These are phyloP conservation scores for Cudoniella acicularis DNA, from an alignment of 495 filamentous ascomycete species.

Conservation along the genomic window DNA sequence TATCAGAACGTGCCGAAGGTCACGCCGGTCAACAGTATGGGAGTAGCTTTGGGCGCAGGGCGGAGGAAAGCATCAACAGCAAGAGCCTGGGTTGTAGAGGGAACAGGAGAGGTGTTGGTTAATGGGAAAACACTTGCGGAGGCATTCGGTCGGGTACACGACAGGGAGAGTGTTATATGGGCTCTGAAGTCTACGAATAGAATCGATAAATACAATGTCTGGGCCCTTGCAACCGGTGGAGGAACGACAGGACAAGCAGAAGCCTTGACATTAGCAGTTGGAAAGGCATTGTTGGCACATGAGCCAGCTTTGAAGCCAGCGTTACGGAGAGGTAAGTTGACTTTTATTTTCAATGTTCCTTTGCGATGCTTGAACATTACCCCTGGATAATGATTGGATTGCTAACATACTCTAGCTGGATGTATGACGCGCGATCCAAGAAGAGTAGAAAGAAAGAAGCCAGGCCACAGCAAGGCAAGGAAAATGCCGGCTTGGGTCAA, in stretches of 20 bases:
- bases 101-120: slow-evolving; percentile 80
- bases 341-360: slow-evolving; percentile 7
- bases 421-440: slow-evolving; percentile 88
- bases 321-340: slow-evolving; percentile 76
- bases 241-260: slow-evolving; percentile 95
- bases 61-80: slow-evolving; percentile 83
- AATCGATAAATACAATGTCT: slow-evolving; percentile 96
- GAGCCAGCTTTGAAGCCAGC: slow-evolving; percentile 87
- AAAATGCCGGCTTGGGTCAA: slow-evolving; percentile 99
- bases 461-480: slow-evolving; percentile 88
- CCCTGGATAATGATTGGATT: too few relatives aligned
- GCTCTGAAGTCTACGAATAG: slow-evolving; percentile 76
- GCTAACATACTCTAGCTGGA: slow-evolving; percentile 76
- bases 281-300: slow-evolving; percentile 81
- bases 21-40: slow-evolving; percentile 62
- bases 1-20: slow-evolving; percentile 56
- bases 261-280: slow-evolving; percentile 87
- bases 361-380: not conserved
- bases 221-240: slow-evolving; percentile 76
- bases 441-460: slow-evolving; percentile 96
- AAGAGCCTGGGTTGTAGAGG: slow-evolving; percentile 83
- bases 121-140: slow-evolving; percentile 81
- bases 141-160: slow-evolving; percentile 82
- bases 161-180: slow-evolving; percentile 93
- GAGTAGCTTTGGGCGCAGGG: slow-evolving; percentile 72